A percentile compares a stretch with the other conserved stretches of the same genome.
Evolutionary conservation across 2,329 filamentous ascomycete species (phyloP).

Genomic region (Diaporthe sp.): DNA sequence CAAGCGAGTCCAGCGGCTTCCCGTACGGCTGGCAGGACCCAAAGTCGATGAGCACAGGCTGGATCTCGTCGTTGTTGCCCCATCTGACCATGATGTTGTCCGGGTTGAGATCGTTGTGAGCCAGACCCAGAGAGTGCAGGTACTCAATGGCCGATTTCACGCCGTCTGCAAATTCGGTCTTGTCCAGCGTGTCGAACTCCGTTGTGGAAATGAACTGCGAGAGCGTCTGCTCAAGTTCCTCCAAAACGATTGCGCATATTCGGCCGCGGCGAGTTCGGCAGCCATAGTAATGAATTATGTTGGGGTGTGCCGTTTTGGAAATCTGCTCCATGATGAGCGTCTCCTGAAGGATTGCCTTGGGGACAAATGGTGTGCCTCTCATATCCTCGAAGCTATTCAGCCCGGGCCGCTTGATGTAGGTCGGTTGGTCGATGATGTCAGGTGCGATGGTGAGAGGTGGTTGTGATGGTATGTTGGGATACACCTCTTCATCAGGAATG

Average conservation of each 20-base stretch:
- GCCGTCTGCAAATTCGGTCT: constrained; percentile 3
- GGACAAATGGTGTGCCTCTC: background rate
- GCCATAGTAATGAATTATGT: constrained; percentile 40
- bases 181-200: background rate
- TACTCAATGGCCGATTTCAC: constrained; percentile 27
- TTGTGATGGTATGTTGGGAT: background rate
- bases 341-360: constrained; percentile 33
- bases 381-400: background rate
- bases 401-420: constrained; percentile 23
- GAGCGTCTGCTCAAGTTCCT: constrained; percentile 2
- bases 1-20: background rate
- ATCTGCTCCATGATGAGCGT: constrained; percentile 38
- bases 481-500: constrained; percentile 3
- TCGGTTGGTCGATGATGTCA: background rate
- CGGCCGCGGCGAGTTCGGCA: constrained; percentile 32
- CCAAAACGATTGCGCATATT: constrained; percentile 38
- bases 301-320: constrained; percentile 25
- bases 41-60: constrained; percentile 27
- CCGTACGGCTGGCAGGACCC: constrained; percentile 11
- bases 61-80: background rate
- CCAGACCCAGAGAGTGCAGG: constrained; percentile 14
- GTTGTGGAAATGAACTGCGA: background rate
- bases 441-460: constrained; percentile 8
- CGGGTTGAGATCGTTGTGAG: constrained; percentile 33
- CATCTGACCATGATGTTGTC: constrained; percentile 24